Conservation (phyloP, 768 basidiomycete genomes). For the Rhodocollybia butyracea region DNA sequence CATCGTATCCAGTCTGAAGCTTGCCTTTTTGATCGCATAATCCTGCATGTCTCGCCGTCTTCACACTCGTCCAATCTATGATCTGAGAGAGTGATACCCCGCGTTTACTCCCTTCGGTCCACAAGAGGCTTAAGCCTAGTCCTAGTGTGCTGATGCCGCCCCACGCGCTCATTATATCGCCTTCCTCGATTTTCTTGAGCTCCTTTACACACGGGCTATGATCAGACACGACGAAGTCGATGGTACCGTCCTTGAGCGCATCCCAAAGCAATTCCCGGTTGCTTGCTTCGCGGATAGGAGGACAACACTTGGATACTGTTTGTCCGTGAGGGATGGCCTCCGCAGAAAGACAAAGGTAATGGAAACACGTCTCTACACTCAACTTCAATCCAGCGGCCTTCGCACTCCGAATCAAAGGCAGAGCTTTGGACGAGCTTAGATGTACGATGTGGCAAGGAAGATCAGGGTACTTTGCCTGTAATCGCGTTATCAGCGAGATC, state of each 20-base stretch:
- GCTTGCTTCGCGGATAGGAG: constrained; percentile 73
- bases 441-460: constrained; percentile 94
- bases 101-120: constrained; percentile 74
- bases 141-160: constrained; percentile 93
- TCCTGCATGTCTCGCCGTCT: constrained; percentile 79
- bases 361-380: constrained; percentile 96
- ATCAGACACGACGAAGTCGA: constrained; percentile 94
- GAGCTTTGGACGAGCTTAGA: constrained; percentile 80
- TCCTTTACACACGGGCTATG: constrained; percentile 88
- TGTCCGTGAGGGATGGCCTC: constrained; percentile 69
- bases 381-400: constrained; percentile 61
- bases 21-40: constrained; percentile 68
- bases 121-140: constrained; percentile 82
- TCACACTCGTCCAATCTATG: constrained; percentile 70
- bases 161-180: constrained; percentile 89
- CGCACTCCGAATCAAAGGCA: constrained; percentile 74
- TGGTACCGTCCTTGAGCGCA: constrained; percentile 75
- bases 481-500: constrained; percentile 67
- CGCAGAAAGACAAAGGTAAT: constrained; percentile 83
- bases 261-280: constrained; percentile 82
- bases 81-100: constrained; percentile 59
- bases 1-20: constrained; percentile 73
- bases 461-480: constrained; percentile 59
- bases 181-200: constrained; percentile 74
- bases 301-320: constrained; percentile 95